Conservation (phyloP, 352 stramenopile genomes). For the Pythium aristosporum region DNA sequence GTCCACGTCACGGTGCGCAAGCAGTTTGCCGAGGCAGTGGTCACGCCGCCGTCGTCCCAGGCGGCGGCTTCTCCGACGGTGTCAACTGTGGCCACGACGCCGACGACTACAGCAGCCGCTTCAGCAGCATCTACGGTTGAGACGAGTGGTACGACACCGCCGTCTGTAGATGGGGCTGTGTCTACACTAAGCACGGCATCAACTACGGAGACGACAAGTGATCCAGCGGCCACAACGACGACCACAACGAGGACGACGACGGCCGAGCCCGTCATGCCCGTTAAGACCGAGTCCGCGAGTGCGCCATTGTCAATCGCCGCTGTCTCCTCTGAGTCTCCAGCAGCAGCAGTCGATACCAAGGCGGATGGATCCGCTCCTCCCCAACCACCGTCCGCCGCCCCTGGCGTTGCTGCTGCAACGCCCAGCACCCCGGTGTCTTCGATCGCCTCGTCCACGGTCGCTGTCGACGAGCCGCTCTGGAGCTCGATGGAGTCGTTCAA, state of each 20-base stretch:
- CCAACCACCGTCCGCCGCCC: too few relatives aligned
- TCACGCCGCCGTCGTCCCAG: constrained; percentile 1
- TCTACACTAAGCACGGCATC: neutral
- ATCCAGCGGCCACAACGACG: constrained; percentile 3
- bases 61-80: constrained; percentile 15
- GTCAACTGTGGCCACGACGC: neutral
- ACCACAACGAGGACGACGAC: neutral
- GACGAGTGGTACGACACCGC: neutral
- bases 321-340: neutral
- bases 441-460: neutral
- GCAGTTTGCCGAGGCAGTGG: constrained; percentile 63
- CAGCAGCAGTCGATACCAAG: neutral
- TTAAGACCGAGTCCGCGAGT: neutral
- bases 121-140: neutral
- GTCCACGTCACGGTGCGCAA: constrained; percentile 81
- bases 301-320: neutral
- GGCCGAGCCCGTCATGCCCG: neutral
- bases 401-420: neutral
- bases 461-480: constrained; percentile 51
- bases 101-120: neutral
- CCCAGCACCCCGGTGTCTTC: neutral
- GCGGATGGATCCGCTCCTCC: neutral
- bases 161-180: constrained; percentile 3
- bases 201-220: neutral
- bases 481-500: constrained; percentile 92